Conservation (phyloP, 1,284 basidiomycete species). For the Marasmius tenuissimus region DNA sequence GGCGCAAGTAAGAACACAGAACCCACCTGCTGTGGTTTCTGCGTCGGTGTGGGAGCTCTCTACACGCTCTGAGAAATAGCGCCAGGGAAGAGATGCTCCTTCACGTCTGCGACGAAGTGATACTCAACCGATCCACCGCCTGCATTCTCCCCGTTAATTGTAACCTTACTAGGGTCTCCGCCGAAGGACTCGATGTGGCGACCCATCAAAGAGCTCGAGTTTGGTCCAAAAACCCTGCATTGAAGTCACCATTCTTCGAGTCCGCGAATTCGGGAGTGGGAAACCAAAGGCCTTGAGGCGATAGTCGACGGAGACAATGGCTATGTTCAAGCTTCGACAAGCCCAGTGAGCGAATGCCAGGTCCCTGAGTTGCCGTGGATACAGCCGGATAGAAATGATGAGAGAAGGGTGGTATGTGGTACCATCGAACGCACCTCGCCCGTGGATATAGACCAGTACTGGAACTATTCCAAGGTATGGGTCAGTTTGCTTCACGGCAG, state of each 20-base stretch:
- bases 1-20: not conserved
- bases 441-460: slow-evolving; percentile 61
- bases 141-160: slow-evolving; percentile 65
- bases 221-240: slow-evolving; percentile 65
- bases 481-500: not conserved
- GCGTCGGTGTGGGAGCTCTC: slow-evolving; percentile 45
- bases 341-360: slow-evolving; percentile 57
- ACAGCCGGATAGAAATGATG: slow-evolving; percentile 38
- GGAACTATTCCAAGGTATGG: slow-evolving; percentile 1
- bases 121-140: slow-evolving; percentile 56
- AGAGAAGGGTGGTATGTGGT: slow-evolving; percentile 11
- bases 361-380: slow-evolving; percentile 55
- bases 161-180: slow-evolving; percentile 54
- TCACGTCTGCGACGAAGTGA: slow-evolving; percentile 48
- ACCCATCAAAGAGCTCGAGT: slow-evolving; percentile 64
- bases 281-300: slow-evolving; percentile 57
- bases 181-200: slow-evolving; percentile 61
- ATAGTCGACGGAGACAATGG: slow-evolving; percentile 56
- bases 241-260: slow-evolving; percentile 45
- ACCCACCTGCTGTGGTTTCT: slow-evolving; percentile 49
- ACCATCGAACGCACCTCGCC: slow-evolving; percentile 43
- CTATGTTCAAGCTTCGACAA: slow-evolving; percentile 46
- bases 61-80: slow-evolving; percentile 62
- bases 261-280: slow-evolving; percentile 42
- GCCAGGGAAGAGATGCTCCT: slow-evolving; percentile 42